phyloP scores from a whole-genome alignment of 768 basidiomycete genomes.

The Macrolepiota albuminosa region DNA sequence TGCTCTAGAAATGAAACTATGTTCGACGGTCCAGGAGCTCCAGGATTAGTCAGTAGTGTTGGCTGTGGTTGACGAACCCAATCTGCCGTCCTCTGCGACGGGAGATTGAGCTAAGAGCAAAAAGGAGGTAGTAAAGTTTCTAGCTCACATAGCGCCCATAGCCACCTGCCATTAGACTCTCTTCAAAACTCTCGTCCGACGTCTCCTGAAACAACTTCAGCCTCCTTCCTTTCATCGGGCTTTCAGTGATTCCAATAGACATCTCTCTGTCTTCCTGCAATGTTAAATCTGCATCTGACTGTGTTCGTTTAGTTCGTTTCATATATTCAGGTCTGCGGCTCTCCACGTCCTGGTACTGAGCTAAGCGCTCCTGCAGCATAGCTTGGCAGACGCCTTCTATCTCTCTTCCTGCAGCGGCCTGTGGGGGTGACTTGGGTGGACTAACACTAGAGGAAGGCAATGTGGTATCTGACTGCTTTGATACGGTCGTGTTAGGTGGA shows the following conservation, averaged over 20 bases:
- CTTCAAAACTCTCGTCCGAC: conserved; percentile 80
- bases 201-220: conserved; percentile 78
- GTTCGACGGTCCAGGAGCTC: conserved; percentile 36
- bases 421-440: conserved; percentile 21
- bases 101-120: conserved; percentile 6
- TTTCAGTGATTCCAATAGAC: conserved; percentile 60
- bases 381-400: conserved; percentile 56
- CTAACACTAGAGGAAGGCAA: conserved; percentile 9
- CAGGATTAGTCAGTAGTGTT: conserved; percentile 35
- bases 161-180: conserved; percentile 78
- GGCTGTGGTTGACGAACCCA: conserved; percentile 58
- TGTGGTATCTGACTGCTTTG: conserved; percentile 1
- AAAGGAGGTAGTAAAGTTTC: not conserved
- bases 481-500: conserved; percentile 2
- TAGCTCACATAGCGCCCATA: conserved; percentile 67
- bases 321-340: conserved; percentile 69
- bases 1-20: conserved; percentile 38
- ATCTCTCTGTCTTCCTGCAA: conserved; percentile 28
- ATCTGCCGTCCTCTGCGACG: conserved; percentile 48
- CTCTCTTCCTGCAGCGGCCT: conserved; percentile 42
- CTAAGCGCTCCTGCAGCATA: conserved; percentile 43
- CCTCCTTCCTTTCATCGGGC: conserved; percentile 67
- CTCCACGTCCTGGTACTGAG: conserved; percentile 51
- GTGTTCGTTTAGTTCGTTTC: conserved; percentile 49
- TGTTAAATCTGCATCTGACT: conserved; percentile 36